These are phyloP conservation scores for Staphylotrichum tortipilum DNA, from an alignment of 495 filamentous ascomycete species.

Conservation along the genomic window DNA sequence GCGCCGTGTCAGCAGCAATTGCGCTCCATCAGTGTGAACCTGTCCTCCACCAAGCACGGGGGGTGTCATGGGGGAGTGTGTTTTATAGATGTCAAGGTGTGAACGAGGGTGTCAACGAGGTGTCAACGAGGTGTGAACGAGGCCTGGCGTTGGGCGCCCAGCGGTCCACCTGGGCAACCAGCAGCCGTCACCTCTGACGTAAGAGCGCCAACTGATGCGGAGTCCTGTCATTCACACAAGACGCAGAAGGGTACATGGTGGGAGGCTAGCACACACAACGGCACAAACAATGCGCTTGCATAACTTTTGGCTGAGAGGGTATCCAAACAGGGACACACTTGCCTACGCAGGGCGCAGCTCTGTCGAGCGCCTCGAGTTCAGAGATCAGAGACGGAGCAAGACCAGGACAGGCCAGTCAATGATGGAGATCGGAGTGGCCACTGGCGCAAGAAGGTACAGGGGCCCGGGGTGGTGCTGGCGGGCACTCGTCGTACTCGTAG, in stretches of 20 bases:
- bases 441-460: no score
- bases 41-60: no score
- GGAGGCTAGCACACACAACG: neutral
- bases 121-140: no score
- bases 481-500: no score
- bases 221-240: neutral
- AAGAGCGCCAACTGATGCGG: slow-evolving; percentile 2
- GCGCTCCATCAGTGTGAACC: no score
- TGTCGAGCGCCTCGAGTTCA: neutral
- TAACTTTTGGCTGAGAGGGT: neutral
- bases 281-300: neutral
- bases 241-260: no score
- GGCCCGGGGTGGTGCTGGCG: no score
- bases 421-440: no score
- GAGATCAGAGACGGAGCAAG: no score
- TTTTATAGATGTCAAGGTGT: neutral
- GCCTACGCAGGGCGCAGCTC: neutral
- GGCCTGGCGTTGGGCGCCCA: no score
- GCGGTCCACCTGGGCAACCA: neutral
- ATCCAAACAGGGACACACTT: neutral
- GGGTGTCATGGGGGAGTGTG: no score
- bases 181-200: slow-evolving; percentile 14
- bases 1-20: neutral
- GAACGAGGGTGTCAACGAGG: no score
- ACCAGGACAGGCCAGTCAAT: neutral